Conservation (phyloP, 225 moss, liverwort and hornwort species). For the Polytrichum formosum region DNA sequence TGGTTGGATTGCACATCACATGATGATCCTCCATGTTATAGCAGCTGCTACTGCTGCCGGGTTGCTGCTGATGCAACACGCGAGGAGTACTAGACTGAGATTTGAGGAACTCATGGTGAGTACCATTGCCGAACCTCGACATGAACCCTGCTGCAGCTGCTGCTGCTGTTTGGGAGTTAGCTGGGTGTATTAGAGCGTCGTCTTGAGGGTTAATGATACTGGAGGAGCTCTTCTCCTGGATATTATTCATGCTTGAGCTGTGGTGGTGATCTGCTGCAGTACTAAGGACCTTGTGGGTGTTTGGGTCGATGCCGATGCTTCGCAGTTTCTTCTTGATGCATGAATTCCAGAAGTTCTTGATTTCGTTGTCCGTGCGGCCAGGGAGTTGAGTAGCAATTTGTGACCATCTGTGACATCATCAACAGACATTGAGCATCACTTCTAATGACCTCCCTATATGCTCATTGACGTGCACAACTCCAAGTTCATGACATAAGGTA, state of each 20-base stretch:
- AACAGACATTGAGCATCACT: no score
- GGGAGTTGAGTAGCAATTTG: conserved; percentile 91
- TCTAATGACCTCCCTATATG: no score
- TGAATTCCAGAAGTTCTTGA: conserved; percentile 98
- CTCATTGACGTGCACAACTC: no score
- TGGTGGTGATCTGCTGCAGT: conserved; percentile 4
- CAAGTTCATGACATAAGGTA: no score
- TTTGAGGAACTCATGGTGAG: conserved; percentile 13
- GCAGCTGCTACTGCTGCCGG: conserved; percentile 8
- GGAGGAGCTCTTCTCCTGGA: conserved; percentile 22
- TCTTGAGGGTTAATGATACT: conserved; percentile 23
- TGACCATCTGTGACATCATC: conserved; percentile 65
- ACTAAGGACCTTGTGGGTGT: conserved; percentile 51
- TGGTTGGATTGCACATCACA: conserved; percentile 63
- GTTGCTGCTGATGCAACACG: conserved; percentile 24
- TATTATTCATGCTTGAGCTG: conserved; percentile 18
- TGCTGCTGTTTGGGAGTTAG: no score
- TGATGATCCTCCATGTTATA: conserved; percentile 32
- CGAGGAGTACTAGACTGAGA: conserved; percentile 42
- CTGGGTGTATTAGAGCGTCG: background rate
- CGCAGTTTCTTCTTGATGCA: conserved; percentile 97
- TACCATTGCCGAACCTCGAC: no score
- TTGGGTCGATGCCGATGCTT: conserved; percentile 82
- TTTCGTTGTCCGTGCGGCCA: conserved; percentile 95
- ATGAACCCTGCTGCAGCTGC: no score